These are phyloP conservation scores for Calonectria multiphialidica DNA, from an alignment of 2,329 filamentous ascomycete species.

Conservation along the genomic window DNA sequence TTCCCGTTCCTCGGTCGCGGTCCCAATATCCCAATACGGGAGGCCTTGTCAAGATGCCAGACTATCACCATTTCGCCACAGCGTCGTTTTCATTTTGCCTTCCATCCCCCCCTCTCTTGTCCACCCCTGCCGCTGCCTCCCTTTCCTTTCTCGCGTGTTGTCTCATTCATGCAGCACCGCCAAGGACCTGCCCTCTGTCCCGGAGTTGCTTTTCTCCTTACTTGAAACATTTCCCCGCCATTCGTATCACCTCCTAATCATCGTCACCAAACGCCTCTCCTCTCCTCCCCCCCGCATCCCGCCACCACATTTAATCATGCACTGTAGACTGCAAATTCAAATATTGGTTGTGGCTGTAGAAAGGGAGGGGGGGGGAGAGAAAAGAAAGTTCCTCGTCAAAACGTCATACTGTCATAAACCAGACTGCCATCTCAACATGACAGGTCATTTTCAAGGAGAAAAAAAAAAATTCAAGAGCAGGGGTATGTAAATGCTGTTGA, in stretches of 20 bases:
- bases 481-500: background rate
- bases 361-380: background rate
- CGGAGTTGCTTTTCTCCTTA: background rate
- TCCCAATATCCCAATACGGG: constrained; percentile 7
- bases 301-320: background rate
- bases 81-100: background rate
- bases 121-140: background rate
- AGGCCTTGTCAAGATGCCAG: constrained; percentile 11
- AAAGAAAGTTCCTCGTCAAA: background rate
- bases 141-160: background rate
- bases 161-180: constrained; percentile 12
- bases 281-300: constrained; percentile 12
- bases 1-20: constrained; percentile 10
- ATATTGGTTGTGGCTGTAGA: too few species aligned
- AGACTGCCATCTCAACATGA: background rate
- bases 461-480: too few species aligned
- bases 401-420: background rate
- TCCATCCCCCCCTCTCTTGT: background rate
- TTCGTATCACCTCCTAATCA: constrained; percentile 10
- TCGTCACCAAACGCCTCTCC: constrained; percentile 5
- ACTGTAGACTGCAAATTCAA: background rate
- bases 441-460: background rate
- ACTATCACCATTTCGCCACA: constrained; percentile 4
- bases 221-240: constrained; percentile 19
- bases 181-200: background rate